Percentiles rank a stretch among this genome's conserved stretches.
Evolutionary conservation across 2,329 filamentous ascomycete genomes (phyloP).

Genomic region (Claviceps sp.): DNA sequence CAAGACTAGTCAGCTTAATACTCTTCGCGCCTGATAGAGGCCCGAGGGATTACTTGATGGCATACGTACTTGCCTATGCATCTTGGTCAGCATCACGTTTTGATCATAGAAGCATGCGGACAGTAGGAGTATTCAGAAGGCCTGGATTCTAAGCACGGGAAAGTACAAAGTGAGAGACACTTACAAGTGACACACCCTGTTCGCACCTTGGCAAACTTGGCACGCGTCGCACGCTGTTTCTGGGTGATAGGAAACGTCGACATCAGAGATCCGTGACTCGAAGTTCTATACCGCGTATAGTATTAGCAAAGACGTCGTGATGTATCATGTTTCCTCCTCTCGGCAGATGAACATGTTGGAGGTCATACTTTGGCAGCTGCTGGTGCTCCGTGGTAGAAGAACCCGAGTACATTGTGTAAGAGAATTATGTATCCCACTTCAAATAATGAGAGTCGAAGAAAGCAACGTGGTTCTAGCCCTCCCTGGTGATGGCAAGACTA

Average conservation of each 20-base stretch:
- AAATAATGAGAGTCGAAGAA: background rate
- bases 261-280: conserved; percentile 6
- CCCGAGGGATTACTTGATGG: background rate
- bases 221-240: conserved; percentile 10
- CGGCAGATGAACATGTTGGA: background rate
- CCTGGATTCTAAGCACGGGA: too few relatives aligned
- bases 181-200: conserved; percentile 21
- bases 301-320: background rate
- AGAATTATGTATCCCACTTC: background rate
- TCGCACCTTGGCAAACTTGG: conserved; percentile 18
- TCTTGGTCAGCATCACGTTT: background rate
- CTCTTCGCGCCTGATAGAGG: background rate
- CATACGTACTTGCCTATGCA: conserved; percentile 5
- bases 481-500: background rate
- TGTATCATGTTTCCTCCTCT: background rate
- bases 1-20: conserved; percentile 1
- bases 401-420: background rate
- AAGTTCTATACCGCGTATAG: background rate
- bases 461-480: background rate
- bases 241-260: conserved; percentile 7
- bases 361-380: conserved; percentile 1
- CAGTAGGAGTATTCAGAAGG: too few relatives aligned
- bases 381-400: background rate
- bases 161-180: conserved; percentile 4
- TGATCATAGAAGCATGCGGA: background rate